Evolutionary conservation across 768 basidiomycete genomes (phyloP).

Genomic region (Coprinopsis cinerea): DNA sequence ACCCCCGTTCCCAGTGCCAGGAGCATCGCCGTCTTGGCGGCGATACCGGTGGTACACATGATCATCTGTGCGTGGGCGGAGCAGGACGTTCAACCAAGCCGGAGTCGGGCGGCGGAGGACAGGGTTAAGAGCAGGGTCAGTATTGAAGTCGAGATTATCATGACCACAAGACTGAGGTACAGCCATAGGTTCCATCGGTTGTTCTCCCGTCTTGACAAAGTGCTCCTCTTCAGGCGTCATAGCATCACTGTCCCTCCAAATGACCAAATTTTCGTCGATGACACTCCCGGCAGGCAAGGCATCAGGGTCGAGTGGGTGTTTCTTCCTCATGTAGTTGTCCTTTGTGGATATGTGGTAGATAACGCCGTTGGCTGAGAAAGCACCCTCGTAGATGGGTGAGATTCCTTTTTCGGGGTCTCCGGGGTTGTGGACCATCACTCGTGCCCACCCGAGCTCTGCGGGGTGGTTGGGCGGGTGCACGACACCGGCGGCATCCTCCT

Average conservation of each 20-base stretch:
- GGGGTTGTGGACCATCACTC: constrained; percentile 67
- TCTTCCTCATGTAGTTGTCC: constrained; percentile 64
- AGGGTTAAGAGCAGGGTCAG: constrained; percentile 48
- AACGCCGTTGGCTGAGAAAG: constrained; percentile 63
- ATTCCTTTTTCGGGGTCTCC: constrained; percentile 40
- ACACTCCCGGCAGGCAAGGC: constrained; percentile 20
- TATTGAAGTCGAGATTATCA: constrained; percentile 65
- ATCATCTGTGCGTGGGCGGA: constrained; percentile 23
- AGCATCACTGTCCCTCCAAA: constrained; percentile 72
- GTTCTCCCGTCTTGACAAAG: constrained; percentile 23
- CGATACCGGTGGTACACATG: constrained; percentile 31
- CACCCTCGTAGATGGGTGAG: constrained; percentile 66
- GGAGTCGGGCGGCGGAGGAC: constrained; percentile 31
- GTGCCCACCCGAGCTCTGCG: constrained; percentile 67
- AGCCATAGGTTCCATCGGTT: constrained; percentile 15
- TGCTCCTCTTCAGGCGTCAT: constrained; percentile 48
- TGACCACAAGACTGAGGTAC: constrained; percentile 55
- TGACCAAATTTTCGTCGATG: constrained; percentile 48
- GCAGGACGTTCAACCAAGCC: constrained; percentile 39
- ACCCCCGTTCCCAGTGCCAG: constrained; percentile 43
- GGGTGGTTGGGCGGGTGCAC: constrained; percentile 36
- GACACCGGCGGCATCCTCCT: constrained; percentile 57
- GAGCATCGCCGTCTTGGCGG: constrained; percentile 40
- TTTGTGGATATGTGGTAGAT: constrained; percentile 66
- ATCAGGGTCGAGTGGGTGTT: constrained; percentile 52